phyloP scores from a whole-genome alignment of 75 land plant genomes.

The Pinus albicaulis region DNA sequence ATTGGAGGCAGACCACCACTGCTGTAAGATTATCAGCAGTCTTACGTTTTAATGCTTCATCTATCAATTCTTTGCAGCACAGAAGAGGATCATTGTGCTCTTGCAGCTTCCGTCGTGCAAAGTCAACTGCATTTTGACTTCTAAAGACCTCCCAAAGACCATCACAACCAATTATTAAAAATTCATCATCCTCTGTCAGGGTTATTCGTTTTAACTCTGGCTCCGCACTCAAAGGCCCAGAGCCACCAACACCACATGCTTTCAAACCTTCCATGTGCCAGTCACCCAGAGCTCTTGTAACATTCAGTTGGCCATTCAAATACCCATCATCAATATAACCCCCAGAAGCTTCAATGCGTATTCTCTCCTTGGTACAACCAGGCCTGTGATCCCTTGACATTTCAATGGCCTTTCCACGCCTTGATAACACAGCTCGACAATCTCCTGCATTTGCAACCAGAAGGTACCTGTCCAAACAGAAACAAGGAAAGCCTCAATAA shows the following conservation, averaged over 20 bases:
- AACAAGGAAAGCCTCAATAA: slow-evolving; percentile 5
- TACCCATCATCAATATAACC: slow-evolving; percentile 67
- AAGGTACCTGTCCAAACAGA: slow-evolving; percentile 36
- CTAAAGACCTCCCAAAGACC: slow-evolving; percentile 76
- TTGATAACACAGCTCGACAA: slow-evolving; percentile 64
- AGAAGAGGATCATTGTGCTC: slow-evolving; percentile 58
- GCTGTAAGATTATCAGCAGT: slow-evolving; percentile 61
- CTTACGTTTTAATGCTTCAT: slow-evolving; percentile 64
- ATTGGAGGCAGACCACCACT: slow-evolving; percentile 62
- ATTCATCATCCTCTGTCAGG: slow-evolving; percentile 69
- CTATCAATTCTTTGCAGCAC: slow-evolving; percentile 66
- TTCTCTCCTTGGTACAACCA: slow-evolving; percentile 39
- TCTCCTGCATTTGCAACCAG: slow-evolving; percentile 76
- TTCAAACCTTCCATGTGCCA: slow-evolving; percentile 80
- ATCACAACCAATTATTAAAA: slow-evolving; percentile 72
- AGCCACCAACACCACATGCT: slow-evolving; percentile 2
- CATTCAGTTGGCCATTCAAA: slow-evolving; percentile 55
- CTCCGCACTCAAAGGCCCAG: slow-evolving; percentile 67
- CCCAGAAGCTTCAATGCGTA: slow-evolving; percentile 53
- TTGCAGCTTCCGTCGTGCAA: slow-evolving; percentile 58
- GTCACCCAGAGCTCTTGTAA: slow-evolving; percentile 70
- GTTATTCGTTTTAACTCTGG: slow-evolving; percentile 60
- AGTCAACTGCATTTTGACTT: slow-evolving; percentile 71
- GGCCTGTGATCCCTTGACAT: slow-evolving; percentile 72
- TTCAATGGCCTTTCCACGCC: slow-evolving; percentile 43